A percentile compares a stretch with the other conserved stretches of the same genome.
Conservation (phyloP, 441 rosid species). For the Biscutella laevigata region DNA sequence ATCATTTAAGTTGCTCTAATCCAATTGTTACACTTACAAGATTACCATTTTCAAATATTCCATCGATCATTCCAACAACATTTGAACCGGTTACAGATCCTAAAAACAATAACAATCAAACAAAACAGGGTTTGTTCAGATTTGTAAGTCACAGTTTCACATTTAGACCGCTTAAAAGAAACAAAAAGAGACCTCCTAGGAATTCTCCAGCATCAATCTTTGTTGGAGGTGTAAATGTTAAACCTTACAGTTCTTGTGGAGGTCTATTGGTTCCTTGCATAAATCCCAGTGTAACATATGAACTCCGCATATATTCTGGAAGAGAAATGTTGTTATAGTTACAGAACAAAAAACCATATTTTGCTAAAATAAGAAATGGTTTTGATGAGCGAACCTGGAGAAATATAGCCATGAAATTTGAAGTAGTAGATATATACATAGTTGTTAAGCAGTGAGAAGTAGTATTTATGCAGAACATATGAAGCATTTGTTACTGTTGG, state of each 20-base stretch:
- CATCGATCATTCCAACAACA: conserved; percentile 85
- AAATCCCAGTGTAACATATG: conserved; percentile 23
- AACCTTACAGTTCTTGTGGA: conserved; percentile 36
- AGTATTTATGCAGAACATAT: conserved; percentile 85
- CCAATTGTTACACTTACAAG: conserved; percentile 79
- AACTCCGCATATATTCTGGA: conserved; percentile 41
- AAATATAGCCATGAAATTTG: conserved; percentile 41
- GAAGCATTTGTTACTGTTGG: conserved; percentile 97
- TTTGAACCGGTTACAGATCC: conserved; percentile 38
- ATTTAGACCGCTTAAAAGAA: neutral
- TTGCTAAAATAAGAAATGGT: neutral
- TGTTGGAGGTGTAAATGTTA: conserved; percentile 35
- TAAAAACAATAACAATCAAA: conserved; percentile 28
- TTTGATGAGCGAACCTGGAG: conserved; percentile 38
- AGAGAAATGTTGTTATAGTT: conserved; percentile 8
- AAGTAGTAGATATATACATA: conserved; percentile 77
- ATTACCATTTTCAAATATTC: conserved; percentile 83
- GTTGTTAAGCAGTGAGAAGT: conserved; percentile 62
- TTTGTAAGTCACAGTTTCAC: neutral
- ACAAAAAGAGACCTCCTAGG: conserved; percentile 40
- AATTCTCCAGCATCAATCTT: conserved; percentile 31
- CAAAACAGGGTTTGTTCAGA: neutral
- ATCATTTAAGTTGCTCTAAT: conserved; percentile 69
- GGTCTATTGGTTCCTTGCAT: conserved; percentile 40
- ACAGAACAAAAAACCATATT: neutral